Evolutionary conservation across 2,329 filamentous ascomycete genomes (phyloP), one percentile per base, ranked within the genome.

Genomic region (Biscogniauxia marginata): DNA sequence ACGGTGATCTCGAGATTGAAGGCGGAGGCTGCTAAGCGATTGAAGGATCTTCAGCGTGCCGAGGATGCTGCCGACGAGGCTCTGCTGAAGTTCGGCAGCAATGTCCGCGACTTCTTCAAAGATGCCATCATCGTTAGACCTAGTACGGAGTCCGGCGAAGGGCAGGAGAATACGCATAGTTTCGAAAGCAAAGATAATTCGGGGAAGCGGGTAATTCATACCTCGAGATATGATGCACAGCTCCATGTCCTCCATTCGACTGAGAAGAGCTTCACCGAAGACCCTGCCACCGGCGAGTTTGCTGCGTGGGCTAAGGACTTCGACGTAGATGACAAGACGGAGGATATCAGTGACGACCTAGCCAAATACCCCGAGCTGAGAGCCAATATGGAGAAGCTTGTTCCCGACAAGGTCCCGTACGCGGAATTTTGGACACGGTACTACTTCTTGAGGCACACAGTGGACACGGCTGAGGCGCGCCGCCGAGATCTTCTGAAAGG

Each of bases 51-150:
- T 19, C 90, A 97, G 70, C 85, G 86, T 65, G 95, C 93, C 11
- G 95, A 99, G 74, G 93, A 98, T 70, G 93, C 93, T 3, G 95
- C 95, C 7, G 95, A 99, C 71, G 95, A 98, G 73, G 95, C 95
- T 0, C 84, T 99, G 8, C 78, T 98, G 64, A 90, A 91, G 63
- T 97, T 98, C 67, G 95, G 95, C 20, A 86, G 86, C 56, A 97
- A 95, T 66, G 86, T 99, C 49, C 84, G 91, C 39, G 89, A 93
- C 73, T 98, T 96, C 75, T 79, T 99, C 60, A 85, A 88, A 52
- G 93, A 99, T 63, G 95, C 95, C 50, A 89, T 99, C 55, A 91
- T 84, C 52, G 91, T 99, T 65, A 87, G 91, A 16, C 89, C 93
- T 0, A 91, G 91, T 0, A 77, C 79, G 3, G 79, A 77, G 1